Percentiles rank a stretch among this genome's conserved stretches.
Evolutionary conservation across 768 basidiomycete species (phyloP).

Genomic region (Dacryopinax primogenitus): DNA sequence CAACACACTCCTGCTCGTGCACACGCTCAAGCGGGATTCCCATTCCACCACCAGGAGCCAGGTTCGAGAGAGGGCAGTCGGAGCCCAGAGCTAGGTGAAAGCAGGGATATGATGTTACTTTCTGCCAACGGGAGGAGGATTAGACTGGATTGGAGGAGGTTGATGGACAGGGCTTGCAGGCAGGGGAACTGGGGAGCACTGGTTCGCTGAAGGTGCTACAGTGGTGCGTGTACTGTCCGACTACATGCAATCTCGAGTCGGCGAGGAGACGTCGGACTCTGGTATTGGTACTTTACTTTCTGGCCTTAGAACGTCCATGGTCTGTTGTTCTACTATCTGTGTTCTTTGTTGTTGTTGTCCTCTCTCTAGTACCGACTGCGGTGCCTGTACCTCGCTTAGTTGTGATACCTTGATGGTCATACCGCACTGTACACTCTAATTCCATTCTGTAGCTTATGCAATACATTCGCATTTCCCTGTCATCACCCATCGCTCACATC

Average conservation of each 20-base stretch:
- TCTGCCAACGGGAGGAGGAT: conserved; percentile 1
- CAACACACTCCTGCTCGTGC: neutral
- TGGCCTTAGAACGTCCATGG: too few species aligned
- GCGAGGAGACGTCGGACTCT: too few species aligned
- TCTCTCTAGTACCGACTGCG: too few species aligned
- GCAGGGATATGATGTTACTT: neutral
- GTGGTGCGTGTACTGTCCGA: too few species aligned
- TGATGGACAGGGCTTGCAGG: neutral
- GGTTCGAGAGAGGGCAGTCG: neutral
- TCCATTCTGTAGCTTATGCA: too few species aligned
- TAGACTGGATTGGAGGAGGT: neutral
- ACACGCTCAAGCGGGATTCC: neutral
- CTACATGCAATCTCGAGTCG: too few species aligned
- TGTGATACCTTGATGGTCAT: too few species aligned
- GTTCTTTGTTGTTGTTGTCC: too few species aligned
- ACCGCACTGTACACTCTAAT: too few species aligned
- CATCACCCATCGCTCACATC: neutral
- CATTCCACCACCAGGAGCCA: neutral
- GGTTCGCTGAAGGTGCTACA: neutral
- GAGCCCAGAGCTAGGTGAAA: neutral
- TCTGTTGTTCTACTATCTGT: too few species aligned
- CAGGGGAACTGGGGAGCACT: neutral
- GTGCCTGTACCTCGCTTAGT: too few species aligned
- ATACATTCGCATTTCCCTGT: neutral
- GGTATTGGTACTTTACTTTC: too few species aligned